Percentiles rank a stretch among this genome's conserved stretches.
Conservation (phyloP, 805 yeast species). For the Candida peoriensis region DNA sequence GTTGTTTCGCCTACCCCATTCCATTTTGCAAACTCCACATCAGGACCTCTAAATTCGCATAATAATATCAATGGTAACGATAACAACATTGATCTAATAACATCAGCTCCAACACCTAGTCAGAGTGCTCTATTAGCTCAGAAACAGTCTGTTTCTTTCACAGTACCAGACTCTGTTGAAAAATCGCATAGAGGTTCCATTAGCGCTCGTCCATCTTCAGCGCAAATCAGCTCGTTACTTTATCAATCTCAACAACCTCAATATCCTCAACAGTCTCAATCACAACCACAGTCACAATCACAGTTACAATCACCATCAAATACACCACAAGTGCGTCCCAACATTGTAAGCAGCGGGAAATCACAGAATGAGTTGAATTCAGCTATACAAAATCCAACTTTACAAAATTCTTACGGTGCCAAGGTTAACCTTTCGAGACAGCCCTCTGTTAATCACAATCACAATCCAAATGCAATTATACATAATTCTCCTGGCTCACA, state of each 20-base stretch:
- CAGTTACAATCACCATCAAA: background rate
- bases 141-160: constrained; percentile 36
- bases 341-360: too few relatives aligned
- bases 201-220: constrained; percentile 45
- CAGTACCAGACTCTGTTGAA: constrained; percentile 36
- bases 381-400: too few relatives aligned
- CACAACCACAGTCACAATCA: background rate
- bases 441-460: constrained; percentile 4
- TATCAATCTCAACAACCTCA: constrained; percentile 13
- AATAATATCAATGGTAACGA: too few relatives aligned
- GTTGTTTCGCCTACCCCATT: too few relatives aligned
- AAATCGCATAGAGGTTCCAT: constrained; percentile 54
- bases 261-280: constrained; percentile 10
- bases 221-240: constrained; percentile 22
- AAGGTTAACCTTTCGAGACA: constrained; percentile 12
- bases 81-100: too few relatives aligned
- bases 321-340: constrained; percentile 4
- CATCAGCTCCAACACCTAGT: background rate
- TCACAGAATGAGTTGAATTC: background rate
- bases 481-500: too few relatives aligned
- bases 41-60: too few relatives aligned
- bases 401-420: constrained; percentile 2
- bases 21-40: too few relatives aligned
- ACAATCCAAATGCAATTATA: constrained; percentile 6
- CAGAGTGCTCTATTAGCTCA: background rate